Conservation (phyloP, 495 filamentous ascomycete species). For the Halenospora varia region DNA sequence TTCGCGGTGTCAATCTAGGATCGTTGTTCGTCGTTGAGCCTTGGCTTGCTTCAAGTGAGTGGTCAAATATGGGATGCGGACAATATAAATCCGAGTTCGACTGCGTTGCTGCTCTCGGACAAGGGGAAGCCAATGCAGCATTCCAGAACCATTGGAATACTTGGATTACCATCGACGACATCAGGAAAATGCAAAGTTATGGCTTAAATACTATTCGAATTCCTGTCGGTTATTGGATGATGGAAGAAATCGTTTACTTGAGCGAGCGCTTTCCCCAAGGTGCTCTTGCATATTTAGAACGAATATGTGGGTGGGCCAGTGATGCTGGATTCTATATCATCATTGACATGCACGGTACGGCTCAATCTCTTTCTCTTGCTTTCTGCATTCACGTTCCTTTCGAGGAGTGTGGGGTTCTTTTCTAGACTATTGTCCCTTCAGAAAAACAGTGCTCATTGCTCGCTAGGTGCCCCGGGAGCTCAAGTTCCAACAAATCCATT, state of each 20-base stretch:
- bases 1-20: conserved; percentile 60
- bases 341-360: conserved; percentile 61
- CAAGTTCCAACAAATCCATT: conserved; percentile 46
- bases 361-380: too few species aligned
- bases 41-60: conserved; percentile 50
- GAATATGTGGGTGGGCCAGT: conserved; percentile 51
- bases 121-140: conserved; percentile 45
- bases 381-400: too few species aligned
- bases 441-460: too few species aligned
- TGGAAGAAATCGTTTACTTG: conserved; percentile 49
- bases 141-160: conserved; percentile 56
- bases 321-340: conserved; percentile 58
- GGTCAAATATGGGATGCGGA: conserved; percentile 53
- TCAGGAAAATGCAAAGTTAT: conserved; percentile 45
- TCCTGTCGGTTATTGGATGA: conserved; percentile 61
- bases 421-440: too few species aligned
- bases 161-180: conserved; percentile 55
- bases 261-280: conserved; percentile 56
- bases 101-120: conserved; percentile 51
- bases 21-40: conserved; percentile 57
- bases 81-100: conserved; percentile 48
- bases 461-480: conserved; percentile 56
- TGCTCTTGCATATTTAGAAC: conserved; percentile 48
- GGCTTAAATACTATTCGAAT: conserved; percentile 61
- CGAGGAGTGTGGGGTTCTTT: too few species aligned